Base-by-base conservation (phyloP, 1,284 basidiomycete genomes). In the Serendipita sp. region DNA sequence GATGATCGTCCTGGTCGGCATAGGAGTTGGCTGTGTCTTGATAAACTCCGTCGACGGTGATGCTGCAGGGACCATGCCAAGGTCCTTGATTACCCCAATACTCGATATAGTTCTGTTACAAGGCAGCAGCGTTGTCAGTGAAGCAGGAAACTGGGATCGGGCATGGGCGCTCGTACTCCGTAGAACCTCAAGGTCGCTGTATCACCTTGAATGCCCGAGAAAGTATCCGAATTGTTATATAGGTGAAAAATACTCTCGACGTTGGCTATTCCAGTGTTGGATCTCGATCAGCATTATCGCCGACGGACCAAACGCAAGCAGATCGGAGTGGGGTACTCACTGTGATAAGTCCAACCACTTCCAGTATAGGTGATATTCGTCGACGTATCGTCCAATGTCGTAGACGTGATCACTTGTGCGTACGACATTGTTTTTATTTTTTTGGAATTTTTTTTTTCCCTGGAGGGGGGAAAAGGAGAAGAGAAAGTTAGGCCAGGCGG, bases 71-170 rank as follows among this genome's bases (percentile, higher is more conserved):
- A 22, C 62, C 62, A 42, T 62, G 62, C 26, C 55, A 62, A 26
- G 49, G 45, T 50, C 61, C 61, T 53, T 35, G 22, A 38, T 62
- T 62, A 3, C 50, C 49, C 62, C 62, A 62, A 32, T 62, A 62
- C 42, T 62, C 49, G 50, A 62, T 38, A 30, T 8, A 22, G 6
- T 50, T 58, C n/a, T 53, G 38, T 26, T 15, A 41, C 38, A 41
- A 41, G 13, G 44, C n/a, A 26, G 10, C 22, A 42, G 17, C 38
- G 2, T 35, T 0, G 34, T 50, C 15, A 45, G 60, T 13, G 29
- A 35, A 35, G 15, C 17, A 15, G 5, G 38, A 41, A 13, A 41
- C 13, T 3, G 22, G 50, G 17, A n/a, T 30, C 41, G 61, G 17
- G 41, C 49, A 22, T 49, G 45, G 29, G 45, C 0, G 45, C 42